phyloP scores from a whole-genome alignment of 2,329 filamentous ascomycete genomes.

The Basipetospora chlamydospora region DNA sequence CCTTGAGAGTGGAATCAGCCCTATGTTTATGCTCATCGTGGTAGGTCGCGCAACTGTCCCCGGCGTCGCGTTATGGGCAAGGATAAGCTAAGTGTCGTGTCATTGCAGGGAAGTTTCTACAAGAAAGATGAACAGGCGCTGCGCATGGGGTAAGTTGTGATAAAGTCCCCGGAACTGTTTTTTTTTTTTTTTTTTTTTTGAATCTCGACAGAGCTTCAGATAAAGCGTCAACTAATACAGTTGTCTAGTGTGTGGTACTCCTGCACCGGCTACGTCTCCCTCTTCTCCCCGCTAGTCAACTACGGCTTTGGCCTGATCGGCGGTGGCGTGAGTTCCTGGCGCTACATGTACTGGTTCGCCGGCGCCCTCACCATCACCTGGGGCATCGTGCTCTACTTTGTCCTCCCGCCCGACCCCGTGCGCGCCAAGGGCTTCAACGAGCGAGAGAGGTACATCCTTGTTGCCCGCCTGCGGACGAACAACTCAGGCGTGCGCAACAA shows the following conservation, averaged over 20 bases:
- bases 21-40: conserved; percentile 35
- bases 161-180: too few species aligned
- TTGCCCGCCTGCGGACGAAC: conserved; percentile 32
- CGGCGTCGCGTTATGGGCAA: neutral
- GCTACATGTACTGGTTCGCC: conserved; percentile 11
- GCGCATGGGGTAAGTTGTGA: conserved; percentile 6
- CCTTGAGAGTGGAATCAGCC: conserved; percentile 32
- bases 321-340: conserved; percentile 11
- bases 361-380: conserved; percentile 10
- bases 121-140: conserved; percentile 6
- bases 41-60: conserved; percentile 25
- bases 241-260: conserved; percentile 8
- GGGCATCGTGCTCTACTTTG: conserved; percentile 7
- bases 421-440: conserved; percentile 8
- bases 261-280: conserved; percentile 8
- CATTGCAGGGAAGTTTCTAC: conserved; percentile 4
- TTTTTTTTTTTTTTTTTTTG: neutral
- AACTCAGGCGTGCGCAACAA: conserved; percentile 31
- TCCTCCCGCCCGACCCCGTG: conserved; percentile 8
- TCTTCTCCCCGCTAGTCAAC: conserved; percentile 16
- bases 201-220: too few species aligned
- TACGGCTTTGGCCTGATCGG: conserved; percentile 19
- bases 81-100: neutral
- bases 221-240: too few species aligned
- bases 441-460: conserved; percentile 30